Conservation (phyloP, 1,139 yeast genomes). For the Protomyces inouyei region DNA sequence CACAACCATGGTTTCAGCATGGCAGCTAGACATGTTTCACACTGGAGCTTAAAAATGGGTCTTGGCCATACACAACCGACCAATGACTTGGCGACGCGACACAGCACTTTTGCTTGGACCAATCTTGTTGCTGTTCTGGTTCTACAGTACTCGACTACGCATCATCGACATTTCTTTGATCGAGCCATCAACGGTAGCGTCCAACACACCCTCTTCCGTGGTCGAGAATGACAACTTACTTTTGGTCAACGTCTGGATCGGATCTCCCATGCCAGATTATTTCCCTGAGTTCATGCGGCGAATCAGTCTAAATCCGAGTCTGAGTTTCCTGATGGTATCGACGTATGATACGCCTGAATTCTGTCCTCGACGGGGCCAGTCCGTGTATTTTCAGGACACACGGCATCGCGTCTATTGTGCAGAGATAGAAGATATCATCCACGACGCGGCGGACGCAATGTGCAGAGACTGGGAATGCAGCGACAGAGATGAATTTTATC, state of each 20-base stretch:
- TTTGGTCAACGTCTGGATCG: not conserved
- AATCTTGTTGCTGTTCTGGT: not conserved
- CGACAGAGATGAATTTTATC: not conserved
- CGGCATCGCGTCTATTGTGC: not conserved
- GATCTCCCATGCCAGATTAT: conserved; percentile 1
- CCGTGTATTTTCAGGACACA: not conserved
- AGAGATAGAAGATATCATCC: not conserved
- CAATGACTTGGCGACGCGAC: not conserved
- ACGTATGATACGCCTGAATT: conserved; percentile 3
- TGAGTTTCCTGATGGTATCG: not conserved
- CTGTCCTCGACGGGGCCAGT: not conserved
- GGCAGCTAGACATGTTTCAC: too few species aligned
- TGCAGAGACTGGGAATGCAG: not conserved
- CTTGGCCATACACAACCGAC: not conserved
- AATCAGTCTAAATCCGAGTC: not conserved
- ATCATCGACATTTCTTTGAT: not conserved
- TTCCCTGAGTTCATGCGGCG: not conserved
- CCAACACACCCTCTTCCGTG: not conserved
- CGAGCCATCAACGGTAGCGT: not conserved
- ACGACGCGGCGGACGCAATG: not conserved
- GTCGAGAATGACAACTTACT: not conserved
- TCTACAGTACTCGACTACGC: not conserved
- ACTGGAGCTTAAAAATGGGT: too few species aligned
- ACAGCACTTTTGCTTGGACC: not conserved
- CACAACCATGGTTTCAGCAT: too few species aligned